Evolutionary conservation across 2,329 filamentous ascomycete genomes (phyloP).

Genomic region (Nothopassalora personata): DNA sequence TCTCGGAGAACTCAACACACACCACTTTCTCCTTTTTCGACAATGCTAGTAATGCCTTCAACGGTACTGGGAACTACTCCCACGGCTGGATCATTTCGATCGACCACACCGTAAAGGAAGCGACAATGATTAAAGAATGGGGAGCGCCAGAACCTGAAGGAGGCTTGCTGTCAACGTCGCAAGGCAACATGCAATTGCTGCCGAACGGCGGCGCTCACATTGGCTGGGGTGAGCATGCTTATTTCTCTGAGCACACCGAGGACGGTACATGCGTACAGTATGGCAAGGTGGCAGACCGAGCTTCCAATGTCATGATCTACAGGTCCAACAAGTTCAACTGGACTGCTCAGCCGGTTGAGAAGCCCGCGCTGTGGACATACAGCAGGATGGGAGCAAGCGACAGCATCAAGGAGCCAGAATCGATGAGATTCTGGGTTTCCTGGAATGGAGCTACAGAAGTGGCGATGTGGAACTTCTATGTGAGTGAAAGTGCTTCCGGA

Average conservation of each 20-base stretch:
- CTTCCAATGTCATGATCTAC: constrained; percentile 48
- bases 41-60: constrained; percentile 48
- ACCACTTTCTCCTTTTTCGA: constrained; percentile 52
- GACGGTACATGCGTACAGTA: constrained; percentile 52
- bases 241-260: constrained; percentile 41
- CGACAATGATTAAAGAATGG: constrained; percentile 44
- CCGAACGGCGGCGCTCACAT: constrained; percentile 51
- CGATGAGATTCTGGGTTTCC: constrained; percentile 47
- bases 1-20: constrained; percentile 42
- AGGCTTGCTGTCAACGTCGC: constrained; percentile 47
- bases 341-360: constrained; percentile 44
- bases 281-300: constrained; percentile 40
- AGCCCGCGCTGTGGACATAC: constrained; percentile 35
- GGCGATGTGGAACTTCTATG: constrained; percentile 48
- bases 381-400: constrained; percentile 30
- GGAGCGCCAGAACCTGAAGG: constrained; percentile 43
- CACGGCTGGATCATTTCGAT: constrained; percentile 46
- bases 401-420: constrained; percentile 14
- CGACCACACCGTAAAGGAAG: constrained; percentile 41
- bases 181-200: constrained; percentile 51
- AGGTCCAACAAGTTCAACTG: constrained; percentile 52
- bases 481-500: constrained; percentile 32
- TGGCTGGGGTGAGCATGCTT: constrained; percentile 49
- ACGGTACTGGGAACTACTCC: constrained; percentile 35
- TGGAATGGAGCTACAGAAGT: constrained; percentile 50